Base-by-base conservation (phyloP, 2,329 filamentous ascomycete genomes). In the Ceratocystis colombiana region DNA sequence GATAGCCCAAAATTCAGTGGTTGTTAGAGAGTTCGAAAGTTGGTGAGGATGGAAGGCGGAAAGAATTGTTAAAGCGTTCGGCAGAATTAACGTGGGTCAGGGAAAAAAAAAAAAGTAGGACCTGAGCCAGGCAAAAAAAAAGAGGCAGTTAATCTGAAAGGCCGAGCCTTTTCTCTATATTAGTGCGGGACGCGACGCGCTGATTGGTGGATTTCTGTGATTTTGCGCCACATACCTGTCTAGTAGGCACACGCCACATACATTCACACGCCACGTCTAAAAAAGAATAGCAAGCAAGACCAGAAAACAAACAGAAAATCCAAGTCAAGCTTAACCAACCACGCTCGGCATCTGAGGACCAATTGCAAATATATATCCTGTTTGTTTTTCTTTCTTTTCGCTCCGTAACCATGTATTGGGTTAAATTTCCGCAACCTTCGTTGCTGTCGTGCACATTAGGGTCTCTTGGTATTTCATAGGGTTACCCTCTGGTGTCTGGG, bases 21-120 rank as follows among this genome's bases (percentile, higher is more conserved):
- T 66, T 50, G 67, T 66, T 68, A 48, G 61, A 65, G 41, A 64
- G 62, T 61, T 64, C 61, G 61, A 45, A 28, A 61, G 61, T 66
- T 64, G 62, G 62, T 66, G 67, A 68, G 62, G 66, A 61, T 68
- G 61, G 64, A 57, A 68, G 62, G 67, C 67, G 45, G 64, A 64
- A 68, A 66, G 61, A 68, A 68, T 64, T 63, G 64, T 67, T 45
- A 25, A 37, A 30, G 44, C 63, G 65, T 61, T 41, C 22, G 57
- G 20, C 15, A 63, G 59, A 30, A 53, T 53, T 59, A 59, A 57
- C 61, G 55, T 66, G 65, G 57, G 66, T 61, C 63, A 62, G 48
- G 62, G 41, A 45, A 37, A 68, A 57, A 53, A 62, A 62, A 65
- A 66, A 66, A 68, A 20, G 6, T 6, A 53, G 48, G n/a, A 25